Evolutionary conservation across 2,329 filamentous ascomycete species (phyloP).

Genomic region (Dothideomycetidae sp.): DNA sequence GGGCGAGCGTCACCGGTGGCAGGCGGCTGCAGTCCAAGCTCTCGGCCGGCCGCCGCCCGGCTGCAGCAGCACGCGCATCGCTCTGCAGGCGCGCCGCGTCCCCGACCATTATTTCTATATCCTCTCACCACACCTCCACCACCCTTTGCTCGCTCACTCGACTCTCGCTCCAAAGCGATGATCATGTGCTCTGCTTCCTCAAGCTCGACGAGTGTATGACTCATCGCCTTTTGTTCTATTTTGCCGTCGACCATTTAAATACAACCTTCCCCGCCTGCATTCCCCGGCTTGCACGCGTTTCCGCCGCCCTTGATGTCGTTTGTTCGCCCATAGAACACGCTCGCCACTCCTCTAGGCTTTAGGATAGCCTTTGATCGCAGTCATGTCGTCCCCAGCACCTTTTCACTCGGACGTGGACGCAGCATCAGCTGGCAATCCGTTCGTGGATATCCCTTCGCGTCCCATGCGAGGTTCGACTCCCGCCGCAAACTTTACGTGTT

Average conservation of each 20-base stretch:
- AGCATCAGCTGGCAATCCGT: constrained; percentile 13
- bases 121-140: not conserved
- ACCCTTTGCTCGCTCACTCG: not conserved
- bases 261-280: not conserved
- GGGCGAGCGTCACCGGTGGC: not conserved
- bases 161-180: constrained; percentile 45
- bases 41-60: not conserved
- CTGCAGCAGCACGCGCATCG: too few relatives aligned
- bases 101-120: constrained; percentile 1
- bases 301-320: not conserved
- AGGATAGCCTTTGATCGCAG: not conserved
- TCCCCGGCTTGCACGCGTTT: not conserved
- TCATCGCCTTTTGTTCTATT: not conserved
- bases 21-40: not conserved
- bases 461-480: constrained; percentile 31
- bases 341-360: not conserved
- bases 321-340: not conserved
- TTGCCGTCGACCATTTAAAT: not conserved
- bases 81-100: too few relatives aligned
- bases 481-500: not conserved
- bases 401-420: constrained; percentile 11
- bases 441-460: constrained; percentile 24
- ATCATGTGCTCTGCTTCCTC: not conserved
- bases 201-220: not conserved
- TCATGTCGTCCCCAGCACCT: constrained; percentile 13